Evolutionary conservation across 2,329 filamentous ascomycete species (phyloP).

Genomic region (Metarhizium album): DNA sequence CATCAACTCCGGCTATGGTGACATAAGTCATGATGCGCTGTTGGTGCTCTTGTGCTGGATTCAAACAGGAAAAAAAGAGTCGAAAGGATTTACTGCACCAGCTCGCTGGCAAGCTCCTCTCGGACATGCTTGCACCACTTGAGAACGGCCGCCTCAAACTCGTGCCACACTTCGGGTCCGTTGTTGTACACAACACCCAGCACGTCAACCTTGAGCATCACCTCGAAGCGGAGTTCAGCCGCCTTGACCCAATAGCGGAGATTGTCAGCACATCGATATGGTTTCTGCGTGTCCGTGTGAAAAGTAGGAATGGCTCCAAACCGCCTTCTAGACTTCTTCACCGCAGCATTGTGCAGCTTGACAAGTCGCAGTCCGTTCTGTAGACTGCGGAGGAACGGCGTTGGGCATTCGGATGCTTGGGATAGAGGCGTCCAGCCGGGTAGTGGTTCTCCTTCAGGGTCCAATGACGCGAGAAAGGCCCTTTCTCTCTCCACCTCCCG

Average conservation of each 20-base stretch:
- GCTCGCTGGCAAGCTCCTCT: slow-evolving; percentile 69
- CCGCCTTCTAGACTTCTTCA: slow-evolving; percentile 71
- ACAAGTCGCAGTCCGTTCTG: slow-evolving; percentile 74
- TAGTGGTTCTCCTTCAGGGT: slow-evolving; percentile 45
- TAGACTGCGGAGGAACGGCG: slow-evolving; percentile 62
- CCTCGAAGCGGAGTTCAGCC: slow-evolving; percentile 87
- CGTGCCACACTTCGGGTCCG: slow-evolving; percentile 58
- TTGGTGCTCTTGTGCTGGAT: not conserved
- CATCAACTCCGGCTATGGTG: slow-evolving; percentile 4
- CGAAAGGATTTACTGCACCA: slow-evolving; percentile 14
- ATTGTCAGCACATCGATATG: slow-evolving; percentile 89
- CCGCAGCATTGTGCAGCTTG: slow-evolving; percentile 78
- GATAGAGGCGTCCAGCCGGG: slow-evolving; percentile 53
- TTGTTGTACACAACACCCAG: slow-evolving; percentile 75
- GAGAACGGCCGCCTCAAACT: slow-evolving; percentile 74
- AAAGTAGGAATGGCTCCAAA: slow-evolving; percentile 85
- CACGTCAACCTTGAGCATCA: slow-evolving; percentile 71
- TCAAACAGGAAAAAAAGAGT: slow-evolving; percentile 1
- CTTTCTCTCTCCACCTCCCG: slow-evolving; percentile 69
- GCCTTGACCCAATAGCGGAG: slow-evolving; percentile 94
- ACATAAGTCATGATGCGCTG: slow-evolving; percentile 8
- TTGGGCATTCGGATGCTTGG: slow-evolving; percentile 40
- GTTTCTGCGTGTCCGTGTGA: slow-evolving; percentile 88
- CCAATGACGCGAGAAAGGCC: slow-evolving; percentile 70
- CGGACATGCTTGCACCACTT: slow-evolving; percentile 76